Conservation (phyloP, 2,329 filamentous ascomycete genomes). For the Furcasterigmium sp. region DNA sequence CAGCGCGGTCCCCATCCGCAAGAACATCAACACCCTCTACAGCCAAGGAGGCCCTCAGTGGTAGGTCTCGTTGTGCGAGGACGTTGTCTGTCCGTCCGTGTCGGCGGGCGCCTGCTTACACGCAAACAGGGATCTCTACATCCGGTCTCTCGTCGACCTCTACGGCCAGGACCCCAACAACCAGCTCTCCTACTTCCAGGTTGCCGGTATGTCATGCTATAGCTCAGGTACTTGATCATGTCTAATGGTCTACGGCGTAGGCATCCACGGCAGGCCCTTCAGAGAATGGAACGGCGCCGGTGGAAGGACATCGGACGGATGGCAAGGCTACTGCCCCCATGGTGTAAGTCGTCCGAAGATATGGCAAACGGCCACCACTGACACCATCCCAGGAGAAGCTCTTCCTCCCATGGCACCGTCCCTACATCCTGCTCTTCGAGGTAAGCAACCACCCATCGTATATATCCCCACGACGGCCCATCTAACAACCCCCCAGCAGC, state of each 20-base stretch:
- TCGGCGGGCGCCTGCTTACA: conserved; percentile 1
- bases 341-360: conserved; percentile 1
- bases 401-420: conserved; percentile 51
- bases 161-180: neutral
- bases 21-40: conserved; percentile 4
- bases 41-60: neutral
- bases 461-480: neutral
- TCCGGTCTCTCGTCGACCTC: conserved; percentile 1
- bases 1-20: neutral
- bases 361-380: too few species aligned
- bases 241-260: conserved; percentile 15
- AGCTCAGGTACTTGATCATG: neutral
- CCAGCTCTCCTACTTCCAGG: conserved; percentile 42
- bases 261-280: conserved; percentile 36
- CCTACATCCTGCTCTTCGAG: conserved; percentile 50
- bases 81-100: neutral
- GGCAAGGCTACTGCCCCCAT: conserved; percentile 16
- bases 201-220: conserved; percentile 31
- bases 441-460: conserved; percentile 24
- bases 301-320: conserved; percentile 15
- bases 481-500: conserved; percentile 37
- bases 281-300: conserved; percentile 32
- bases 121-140: conserved; percentile 1
- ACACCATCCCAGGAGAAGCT: conserved; percentile 24
- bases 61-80: neutral